Conservation (phyloP, 2,329 filamentous ascomycete species). For the Balansia obtecta region DNA sequence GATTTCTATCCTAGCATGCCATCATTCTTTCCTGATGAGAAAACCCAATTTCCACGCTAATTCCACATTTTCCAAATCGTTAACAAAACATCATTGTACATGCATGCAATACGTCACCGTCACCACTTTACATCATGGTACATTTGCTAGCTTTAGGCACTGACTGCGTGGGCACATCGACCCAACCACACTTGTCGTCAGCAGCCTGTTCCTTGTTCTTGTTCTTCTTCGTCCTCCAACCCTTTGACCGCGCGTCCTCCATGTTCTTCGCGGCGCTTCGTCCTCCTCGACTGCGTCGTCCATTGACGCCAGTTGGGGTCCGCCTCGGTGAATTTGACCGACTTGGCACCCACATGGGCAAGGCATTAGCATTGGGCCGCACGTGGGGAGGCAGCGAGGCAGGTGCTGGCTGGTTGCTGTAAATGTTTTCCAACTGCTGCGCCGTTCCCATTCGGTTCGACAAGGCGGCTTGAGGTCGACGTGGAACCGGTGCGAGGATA, state of each 20-base stretch:
- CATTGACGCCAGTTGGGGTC: slow-evolving; percentile 29
- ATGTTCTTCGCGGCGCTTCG: slow-evolving; percentile 51
- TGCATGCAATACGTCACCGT: no score
- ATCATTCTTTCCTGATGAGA: no score
- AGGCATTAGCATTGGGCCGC: slow-evolving; percentile 10
- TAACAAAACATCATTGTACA: background rate
- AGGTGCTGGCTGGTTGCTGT: slow-evolving; percentile 22
- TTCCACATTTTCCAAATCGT: background rate
- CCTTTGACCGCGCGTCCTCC: slow-evolving; percentile 43
- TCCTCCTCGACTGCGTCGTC: slow-evolving; percentile 43
- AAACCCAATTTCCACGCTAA: no score
- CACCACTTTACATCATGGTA: slow-evolving; percentile 32
- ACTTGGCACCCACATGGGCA: slow-evolving; percentile 24
- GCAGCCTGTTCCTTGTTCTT: slow-evolving; percentile 23
- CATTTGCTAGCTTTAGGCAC: slow-evolving; percentile 33
- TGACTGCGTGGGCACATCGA: slow-evolving; percentile 30
- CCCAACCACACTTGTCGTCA: slow-evolving; percentile 38
- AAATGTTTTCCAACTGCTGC: slow-evolving; percentile 44
- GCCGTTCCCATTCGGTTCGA: slow-evolving; percentile 29
- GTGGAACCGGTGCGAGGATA: slow-evolving; percentile 40
- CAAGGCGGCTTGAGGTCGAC: slow-evolving; percentile 30
- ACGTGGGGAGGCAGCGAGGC: slow-evolving; percentile 5
- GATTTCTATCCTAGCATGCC: no score
- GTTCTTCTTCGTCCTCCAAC: slow-evolving; percentile 37
- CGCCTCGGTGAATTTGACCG: slow-evolving; percentile 22